Evolutionary conservation across 495 filamentous ascomycete species (phyloP).

Genomic region (Talaromyces thailandensis): DNA sequence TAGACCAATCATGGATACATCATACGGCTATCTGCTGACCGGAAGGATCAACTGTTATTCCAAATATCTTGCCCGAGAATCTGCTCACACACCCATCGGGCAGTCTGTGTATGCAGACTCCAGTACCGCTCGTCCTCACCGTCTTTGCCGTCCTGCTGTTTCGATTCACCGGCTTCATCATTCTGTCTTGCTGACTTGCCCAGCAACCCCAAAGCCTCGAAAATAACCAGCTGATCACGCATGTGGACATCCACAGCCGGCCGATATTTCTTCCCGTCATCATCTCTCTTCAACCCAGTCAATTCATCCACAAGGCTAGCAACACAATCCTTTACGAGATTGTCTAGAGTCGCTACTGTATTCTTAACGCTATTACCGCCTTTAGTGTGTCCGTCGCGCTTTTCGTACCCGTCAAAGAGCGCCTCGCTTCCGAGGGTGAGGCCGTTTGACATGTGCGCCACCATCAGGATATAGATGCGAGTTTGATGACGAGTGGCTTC

Average conservation of each 20-base stretch:
- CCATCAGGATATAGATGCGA: slow-evolving; percentile 62
- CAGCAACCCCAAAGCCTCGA: slow-evolving; percentile 55
- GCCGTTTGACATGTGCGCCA: slow-evolving; percentile 54
- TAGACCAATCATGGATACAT: neutral
- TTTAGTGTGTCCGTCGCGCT: slow-evolving; percentile 7
- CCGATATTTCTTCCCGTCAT: slow-evolving; percentile 1
- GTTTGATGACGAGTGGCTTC: slow-evolving; percentile 52
- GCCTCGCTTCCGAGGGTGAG: slow-evolving; percentile 60
- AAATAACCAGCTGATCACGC: slow-evolving; percentile 74
- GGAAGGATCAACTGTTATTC: neutral
- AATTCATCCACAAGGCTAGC: slow-evolving; percentile 51
- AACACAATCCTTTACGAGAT: slow-evolving; percentile 41
- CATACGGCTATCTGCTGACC: neutral
- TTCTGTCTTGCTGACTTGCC: neutral
- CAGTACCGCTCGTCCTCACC: slow-evolving; percentile 38
- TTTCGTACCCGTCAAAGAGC: slow-evolving; percentile 40
- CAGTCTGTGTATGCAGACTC: slow-evolving; percentile 62
- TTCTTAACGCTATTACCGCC: slow-evolving; percentile 1
- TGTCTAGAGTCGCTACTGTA: slow-evolving; percentile 7
- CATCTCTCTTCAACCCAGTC: slow-evolving; percentile 7
- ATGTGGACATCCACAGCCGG: slow-evolving; percentile 58
- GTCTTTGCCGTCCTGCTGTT: slow-evolving; percentile 19
- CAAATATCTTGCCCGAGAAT: slow-evolving; percentile 17
- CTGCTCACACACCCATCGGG: slow-evolving; percentile 58
- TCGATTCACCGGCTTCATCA: slow-evolving; percentile 10